Evolutionary conservation across 331 rosid species (phyloP), one percentile per base, ranked within the genome.

Genomic region (Rosa hybrid): DNA sequence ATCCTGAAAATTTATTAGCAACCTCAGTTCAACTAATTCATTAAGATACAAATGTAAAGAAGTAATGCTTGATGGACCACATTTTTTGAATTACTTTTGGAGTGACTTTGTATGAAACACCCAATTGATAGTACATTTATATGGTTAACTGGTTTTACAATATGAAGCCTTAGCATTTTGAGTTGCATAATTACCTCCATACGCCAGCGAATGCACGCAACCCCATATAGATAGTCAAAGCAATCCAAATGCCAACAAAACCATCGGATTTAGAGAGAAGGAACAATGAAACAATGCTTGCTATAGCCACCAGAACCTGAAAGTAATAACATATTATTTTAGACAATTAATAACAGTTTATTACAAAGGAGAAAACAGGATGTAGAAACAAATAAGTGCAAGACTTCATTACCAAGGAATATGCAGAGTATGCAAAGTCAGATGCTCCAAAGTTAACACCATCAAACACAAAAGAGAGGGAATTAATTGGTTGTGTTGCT

Each of bases 381-480:
- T 53, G 27, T 53, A 4, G 13, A 16, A 7, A 16, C 18, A 51
- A 23, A 73, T 56, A 34, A 54, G 63, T 53, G 17, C 30, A 53
- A 4, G 11, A 45, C 20, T 48, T 9, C 8, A 91, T 77, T 89
- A 21, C 98, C 98, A 92, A 81, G 25, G 98, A 95, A 85, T 92
- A 95, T 11, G 98, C 98, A n/a, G 92, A 86, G 54, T 95, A 95
- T 41, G 92, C 98, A 86, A 92, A 95, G 84, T 95, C 98, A 71
- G 98, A 95, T 16, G 98, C 98, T 7, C 98, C 98, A 78, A 89
- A 95, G 86, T 92, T 95, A 49, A 95, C 96, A 34, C 98, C 98
- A 81, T 95, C 98, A 51, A 95, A 95, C 34, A 92, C 98, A 67
- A 95, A 95, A 42, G 98, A 97, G 73, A 95, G 84, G 4, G 98